Evolutionary conservation across 345 rosid genomes (phyloP), one percentile per base, ranked within the genome.

Genomic region (Aquilaria malaccensis): DNA sequence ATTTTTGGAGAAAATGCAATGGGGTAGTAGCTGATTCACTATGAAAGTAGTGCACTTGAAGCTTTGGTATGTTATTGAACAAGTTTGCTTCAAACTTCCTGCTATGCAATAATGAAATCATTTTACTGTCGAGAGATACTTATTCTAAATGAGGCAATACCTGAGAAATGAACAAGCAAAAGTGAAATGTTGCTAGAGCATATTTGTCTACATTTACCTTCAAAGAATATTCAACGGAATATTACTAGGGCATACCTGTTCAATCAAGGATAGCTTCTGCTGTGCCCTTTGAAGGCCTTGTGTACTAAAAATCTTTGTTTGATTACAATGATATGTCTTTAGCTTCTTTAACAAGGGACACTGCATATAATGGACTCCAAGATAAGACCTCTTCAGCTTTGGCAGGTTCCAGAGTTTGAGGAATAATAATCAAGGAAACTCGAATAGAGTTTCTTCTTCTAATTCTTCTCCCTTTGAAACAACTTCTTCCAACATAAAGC

Each of bases 381-480:
- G 61, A 11, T 64, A 72, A 58, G 75, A 67, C 6, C 55, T 56
- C 22, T 13, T 31, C n/a, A 79, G 67, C 9, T 70, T 13, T 4
- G 58, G 37, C 1, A 73, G 15, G 0, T 0, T 1, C 11, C 2
- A 0, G 10, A 79, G 70, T 2, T 0, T 4, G 4, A 70, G 11
- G 15, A 1, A n/a, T 33, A 30, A 37, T 9, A 73, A 2, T 11
- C 37, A 12, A 12, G 72, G 75, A 64, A 79, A 67, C 51, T 13
- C 41, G 33, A 75, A 75, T 12, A 2, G 13, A 1, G 29, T 33
- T 9, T n/a, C 53, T 7, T 6, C 41, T 11, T 65, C 56, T 14
- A 5, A 46, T 46, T 10, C 59, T 60, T 43, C 61, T 9, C 66
- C 74, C 48, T 10, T 50, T 2, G 52, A 49, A 52, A 75, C 62